Evolutionary conservation across 2,329 filamentous ascomycete genomes (phyloP), one percentile per base, ranked within the genome.

Genomic region (Colletotrichum falcatum): DNA sequence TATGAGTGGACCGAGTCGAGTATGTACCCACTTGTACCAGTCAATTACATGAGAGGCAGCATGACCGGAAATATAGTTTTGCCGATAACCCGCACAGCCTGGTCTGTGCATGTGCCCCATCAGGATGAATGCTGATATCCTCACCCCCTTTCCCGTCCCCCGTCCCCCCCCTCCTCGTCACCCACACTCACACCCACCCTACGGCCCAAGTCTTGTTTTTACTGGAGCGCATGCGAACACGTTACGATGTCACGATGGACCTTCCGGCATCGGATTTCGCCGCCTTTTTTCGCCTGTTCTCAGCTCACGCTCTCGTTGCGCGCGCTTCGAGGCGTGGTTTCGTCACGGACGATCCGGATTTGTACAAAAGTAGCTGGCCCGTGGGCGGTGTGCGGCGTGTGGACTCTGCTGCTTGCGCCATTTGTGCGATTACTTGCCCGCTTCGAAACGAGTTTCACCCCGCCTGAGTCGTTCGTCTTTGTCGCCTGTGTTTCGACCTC

Each of bases 201-300:
- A 33, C 30, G 30, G 30, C 30, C 30, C 7, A 33, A 23, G 42
- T 54, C 35, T 33, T 48, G n/a, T 39, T 35, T 48, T 70, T 53
- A 67, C 67, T 70, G 67, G 67, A 67, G 67, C 67, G 67, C 67
- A 37, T 28, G 28, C 7, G 39, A 46, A 59, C 30, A 44, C 54
- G 30, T 49, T 44, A 11, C 35, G 2, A 37, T 37, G 35, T 37
- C 11, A 37, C 37, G 37, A 55, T 61, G 55, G 20, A 23, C 35
- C 44, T 61, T 66, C 55, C 63, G 63, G 55, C 63, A 54, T 66
- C 63, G 63, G 63, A 66, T 33, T 55, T 60, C 54, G 55, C 35
- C 63, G 63, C 63, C 28, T 2, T 6, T 20, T 37, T 39, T 30
- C 2, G 30, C 28, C 23, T 18, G 46, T 44, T 53, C 63, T 66